Evolutionary conservation across 2,329 filamentous ascomycete species (phyloP), one percentile per base, ranked within the genome.

Genomic region (Exutisphaerella laricina): DNA sequence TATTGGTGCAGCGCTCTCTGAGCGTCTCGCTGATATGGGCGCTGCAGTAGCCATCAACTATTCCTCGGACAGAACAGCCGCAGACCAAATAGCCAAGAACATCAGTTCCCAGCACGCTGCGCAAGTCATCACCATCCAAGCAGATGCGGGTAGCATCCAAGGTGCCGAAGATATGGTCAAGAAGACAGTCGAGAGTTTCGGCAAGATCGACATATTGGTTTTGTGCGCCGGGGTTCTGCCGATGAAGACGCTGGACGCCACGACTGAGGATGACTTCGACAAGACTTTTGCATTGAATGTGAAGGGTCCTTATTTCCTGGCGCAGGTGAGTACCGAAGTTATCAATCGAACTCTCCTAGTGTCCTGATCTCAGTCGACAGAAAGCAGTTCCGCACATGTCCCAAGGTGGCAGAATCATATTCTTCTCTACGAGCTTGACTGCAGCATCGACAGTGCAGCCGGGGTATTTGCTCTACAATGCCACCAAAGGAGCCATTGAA

Each of bases 401-500:
- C 0, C n/a, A 59, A 0, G 73, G 73, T 2, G 67, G 67, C 0
- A 66, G 67, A n/a, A 65, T 79, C 39, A 64, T 79, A 46, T 66
- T 80, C 45, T 63, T 79, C 48, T 75, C 72, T 3, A 75, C 73
- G 7, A 65, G 60, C 3, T 62, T 66, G 16, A 65, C 59, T 28
- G 55, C 53, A 10, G 53, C 60, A 3, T 68, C 66, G 1, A 62
- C 57, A 3, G 63, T 78, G 41, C 58, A 63, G 18, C 66, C 72
- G 0, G 49, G 56, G 0, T 77, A 78, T 49, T 62, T 74, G 12
- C 64, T 77, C 6, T 82, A 81, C 57, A 66, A 66, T 7, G 64
- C 70, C 0, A 76, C 72, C 31, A 82, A 82, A 55, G 78, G 75
- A 35, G 74, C 77, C 6, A 69, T 82, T 29, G 77, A 81, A 58